phyloP scores from a whole-genome alignment of 495 filamentous ascomycete species.

The Aspergillus avenaceus region DNA sequence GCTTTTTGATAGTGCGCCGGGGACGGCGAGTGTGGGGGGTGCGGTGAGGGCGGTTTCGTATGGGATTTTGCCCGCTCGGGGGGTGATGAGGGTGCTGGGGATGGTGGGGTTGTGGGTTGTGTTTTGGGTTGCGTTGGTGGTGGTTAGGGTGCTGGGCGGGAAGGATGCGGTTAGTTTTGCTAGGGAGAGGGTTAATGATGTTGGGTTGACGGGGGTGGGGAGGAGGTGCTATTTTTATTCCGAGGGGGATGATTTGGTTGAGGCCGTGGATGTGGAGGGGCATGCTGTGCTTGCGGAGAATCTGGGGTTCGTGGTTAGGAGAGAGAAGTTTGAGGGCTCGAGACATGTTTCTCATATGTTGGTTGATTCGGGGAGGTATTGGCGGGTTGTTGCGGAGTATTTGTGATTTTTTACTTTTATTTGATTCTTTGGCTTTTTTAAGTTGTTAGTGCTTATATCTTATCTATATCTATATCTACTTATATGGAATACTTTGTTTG shows the following conservation, averaged over 20 bases:
- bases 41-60: conserved; percentile 34
- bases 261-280: conserved; percentile 34
- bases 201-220: conserved; percentile 12
- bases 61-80: conserved; percentile 27
- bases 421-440: background rate
- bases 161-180: conserved; percentile 25
- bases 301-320: conserved; percentile 29
- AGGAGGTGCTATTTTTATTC: conserved; percentile 45
- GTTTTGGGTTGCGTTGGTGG: conserved; percentile 13
- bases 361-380: conserved; percentile 39
- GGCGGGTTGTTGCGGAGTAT: conserved; percentile 29
- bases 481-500: background rate
- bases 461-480: background rate
- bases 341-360: conserved; percentile 45
- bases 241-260: conserved; percentile 38
- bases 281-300: conserved; percentile 37
- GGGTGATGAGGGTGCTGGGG: conserved; percentile 28
- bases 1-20: conserved; percentile 42
- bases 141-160: conserved; percentile 11
- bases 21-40: conserved; percentile 23
- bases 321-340: conserved; percentile 36
- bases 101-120: conserved; percentile 22
- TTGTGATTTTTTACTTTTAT: conserved; percentile 2
- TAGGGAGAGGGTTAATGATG: conserved; percentile 28
- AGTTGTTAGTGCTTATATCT: background rate